Evolutionary conservation across 1,284 basidiomycete genomes (phyloP).

Genomic region (Trichosporon sp.): DNA sequence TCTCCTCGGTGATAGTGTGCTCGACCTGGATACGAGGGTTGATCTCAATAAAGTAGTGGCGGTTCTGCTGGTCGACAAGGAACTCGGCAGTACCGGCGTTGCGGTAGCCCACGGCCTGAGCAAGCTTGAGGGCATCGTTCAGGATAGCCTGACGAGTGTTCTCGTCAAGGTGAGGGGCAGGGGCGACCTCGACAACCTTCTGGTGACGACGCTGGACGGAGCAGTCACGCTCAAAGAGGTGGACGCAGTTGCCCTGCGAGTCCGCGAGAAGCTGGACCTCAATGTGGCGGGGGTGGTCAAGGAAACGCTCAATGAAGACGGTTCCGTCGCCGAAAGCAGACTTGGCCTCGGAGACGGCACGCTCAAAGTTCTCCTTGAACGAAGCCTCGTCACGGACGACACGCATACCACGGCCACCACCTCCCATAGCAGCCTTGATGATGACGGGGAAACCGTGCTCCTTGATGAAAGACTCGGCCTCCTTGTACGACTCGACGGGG

Average conservation of each 20-base stretch:
- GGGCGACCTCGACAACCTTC: slow-evolving; percentile 98
- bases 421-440: slow-evolving; percentile 98
- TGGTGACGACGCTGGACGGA: slow-evolving; percentile 97
- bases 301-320: slow-evolving; percentile 97
- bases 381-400: slow-evolving; percentile 88
- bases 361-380: slow-evolving; percentile 84
- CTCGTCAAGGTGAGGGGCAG: slow-evolving; percentile 88
- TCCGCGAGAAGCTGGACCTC: slow-evolving; percentile 96
- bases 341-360: slow-evolving; percentile 91
- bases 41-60: slow-evolving; percentile 98
- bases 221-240: slow-evolving; percentile 97
- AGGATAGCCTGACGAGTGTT: slow-evolving; percentile 84
- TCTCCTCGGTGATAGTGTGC: slow-evolving; percentile 97
- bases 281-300: slow-evolving; percentile 92
- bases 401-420: slow-evolving; percentile 97
- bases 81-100: slow-evolving; percentile 98
- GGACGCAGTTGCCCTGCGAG: slow-evolving; percentile 83
- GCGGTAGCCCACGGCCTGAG: slow-evolving; percentile 84
- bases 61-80: slow-evolving; percentile 88
- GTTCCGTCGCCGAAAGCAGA: slow-evolving; percentile 96
- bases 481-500: slow-evolving; percentile 74
- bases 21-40: slow-evolving; percentile 98
- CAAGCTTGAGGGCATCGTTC: slow-evolving; percentile 87
- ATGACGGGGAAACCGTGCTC: slow-evolving; percentile 96
- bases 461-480: slow-evolving; percentile 83